Evolutionary conservation across 495 filamentous ascomycete species (phyloP).

Genomic region (Penicillium alfredii): DNA sequence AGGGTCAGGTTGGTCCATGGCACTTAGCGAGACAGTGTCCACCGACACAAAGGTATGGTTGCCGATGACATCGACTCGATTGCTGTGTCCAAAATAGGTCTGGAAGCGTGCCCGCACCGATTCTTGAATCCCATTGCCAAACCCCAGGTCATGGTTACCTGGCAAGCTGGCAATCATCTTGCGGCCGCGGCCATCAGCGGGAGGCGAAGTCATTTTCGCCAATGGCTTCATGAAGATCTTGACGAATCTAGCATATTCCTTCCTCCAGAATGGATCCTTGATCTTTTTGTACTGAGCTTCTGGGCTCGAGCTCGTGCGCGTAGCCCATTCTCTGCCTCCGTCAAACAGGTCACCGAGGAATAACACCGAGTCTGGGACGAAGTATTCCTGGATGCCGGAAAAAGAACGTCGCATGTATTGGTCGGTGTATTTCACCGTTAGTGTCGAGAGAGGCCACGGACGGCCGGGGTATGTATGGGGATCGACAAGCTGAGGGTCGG

Average conservation of each 20-base stretch:
- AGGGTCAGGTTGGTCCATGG: slow-evolving; percentile 51
- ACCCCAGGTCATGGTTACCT: slow-evolving; percentile 96
- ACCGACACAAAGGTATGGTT: slow-evolving; percentile 95
- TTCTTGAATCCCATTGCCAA: slow-evolving; percentile 75
- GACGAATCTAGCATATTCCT: slow-evolving; percentile 74
- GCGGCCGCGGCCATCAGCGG: slow-evolving; percentile 38
- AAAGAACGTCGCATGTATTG: slow-evolving; percentile 81
- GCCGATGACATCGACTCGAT: slow-evolving; percentile 79
- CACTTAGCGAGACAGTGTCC: slow-evolving; percentile 81
- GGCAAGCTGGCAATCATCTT: slow-evolving; percentile 77
- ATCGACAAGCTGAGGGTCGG: slow-evolving; percentile 97
- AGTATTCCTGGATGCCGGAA: slow-evolving; percentile 55
- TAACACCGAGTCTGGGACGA: slow-evolving; percentile 75
- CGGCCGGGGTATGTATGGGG: slow-evolving; percentile 93
- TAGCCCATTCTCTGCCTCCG: slow-evolving; percentile 92
- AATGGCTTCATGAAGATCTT: slow-evolving; percentile 69
- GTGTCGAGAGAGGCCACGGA: slow-evolving; percentile 75
- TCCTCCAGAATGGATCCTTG: slow-evolving; percentile 71
- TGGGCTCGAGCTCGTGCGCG: slow-evolving; percentile 56
- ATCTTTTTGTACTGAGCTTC: slow-evolving; percentile 70
- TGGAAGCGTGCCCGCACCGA: slow-evolving; percentile 76
- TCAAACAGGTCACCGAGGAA: slow-evolving; percentile 97
- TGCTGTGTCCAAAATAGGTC: slow-evolving; percentile 83
- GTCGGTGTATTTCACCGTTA: slow-evolving; percentile 81
- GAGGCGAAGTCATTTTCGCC: slow-evolving; percentile 36